These are phyloP conservation scores for Fusarium musae DNA, from an alignment of 2,329 filamentous ascomycete species.

Conservation along the genomic window DNA sequence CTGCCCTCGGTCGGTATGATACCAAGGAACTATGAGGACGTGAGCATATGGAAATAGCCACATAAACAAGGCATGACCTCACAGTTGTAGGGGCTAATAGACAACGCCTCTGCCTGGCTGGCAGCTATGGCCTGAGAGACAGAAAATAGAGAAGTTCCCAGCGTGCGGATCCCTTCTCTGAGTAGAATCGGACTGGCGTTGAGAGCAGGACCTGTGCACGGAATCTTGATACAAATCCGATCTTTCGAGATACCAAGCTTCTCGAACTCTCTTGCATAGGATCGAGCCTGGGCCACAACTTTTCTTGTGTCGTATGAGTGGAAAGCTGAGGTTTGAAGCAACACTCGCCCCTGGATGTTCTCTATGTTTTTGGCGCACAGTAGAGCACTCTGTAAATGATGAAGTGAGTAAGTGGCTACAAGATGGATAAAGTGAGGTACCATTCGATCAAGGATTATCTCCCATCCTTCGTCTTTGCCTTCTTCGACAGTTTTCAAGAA, in stretches of 20 bases:
- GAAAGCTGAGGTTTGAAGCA: constrained; percentile 3
- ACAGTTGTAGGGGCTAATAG: constrained; percentile 1
- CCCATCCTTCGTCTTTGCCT: constrained; percentile 10
- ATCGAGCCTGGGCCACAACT: background rate
- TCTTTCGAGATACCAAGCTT: background rate
- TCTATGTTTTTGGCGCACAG: constrained; percentile 6
- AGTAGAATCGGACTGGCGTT: constrained; percentile 8
- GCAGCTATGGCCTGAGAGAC: background rate
- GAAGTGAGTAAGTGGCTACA: background rate
- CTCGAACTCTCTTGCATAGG: background rate
- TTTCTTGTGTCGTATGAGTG: constrained; percentile 5
- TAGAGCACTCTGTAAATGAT: background rate
- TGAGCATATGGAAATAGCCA: background rate
- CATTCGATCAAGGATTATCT: background rate
- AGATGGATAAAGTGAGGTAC: background rate
- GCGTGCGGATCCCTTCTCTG: background rate
- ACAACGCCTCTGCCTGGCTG: background rate
- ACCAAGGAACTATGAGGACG: background rate
- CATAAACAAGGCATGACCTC: rapidly evolving
- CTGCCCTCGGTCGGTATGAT: background rate
- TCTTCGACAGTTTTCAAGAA: background rate
- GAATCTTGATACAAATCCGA: constrained; percentile 12
- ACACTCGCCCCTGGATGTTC: background rate
- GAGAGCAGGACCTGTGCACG: background rate
- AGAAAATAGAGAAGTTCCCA: constrained; percentile 13